Base-by-base conservation (phyloP, 352 stramenopile species). In the Blastocystis sp. region DNA sequence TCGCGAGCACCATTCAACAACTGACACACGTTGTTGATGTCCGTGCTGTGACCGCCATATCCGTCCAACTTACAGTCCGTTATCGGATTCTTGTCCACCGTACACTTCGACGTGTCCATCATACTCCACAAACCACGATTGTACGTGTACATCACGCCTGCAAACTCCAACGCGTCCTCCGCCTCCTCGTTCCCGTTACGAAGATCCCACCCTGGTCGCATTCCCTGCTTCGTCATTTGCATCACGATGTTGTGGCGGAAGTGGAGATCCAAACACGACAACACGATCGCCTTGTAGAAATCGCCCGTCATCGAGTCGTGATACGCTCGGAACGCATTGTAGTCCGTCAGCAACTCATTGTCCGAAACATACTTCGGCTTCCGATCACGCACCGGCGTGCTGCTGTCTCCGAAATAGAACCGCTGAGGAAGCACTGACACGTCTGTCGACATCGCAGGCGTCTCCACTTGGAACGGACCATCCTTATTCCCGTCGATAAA, bases 381-480 rank as follows among this genome's bases (percentile, higher is more conserved):
- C 4, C 69, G 3, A 6, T 81, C 21, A 3, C 27, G 34, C 3
- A 9, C 54, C 21, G 69, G 69, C 21, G 34, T 32, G n/a, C 27
- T 59, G 34, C 0, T 3, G 42, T 81, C 54, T 54, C 69, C 69
- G 18, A 67, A 67, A 27, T 67, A 81, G 69, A 81, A 81, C 18
- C 69, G 69, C 27, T 81, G 69, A 16, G 69, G 69, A 54, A 81
- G 49, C 16, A 81, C 69, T 24, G 69, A 81, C 7, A 81, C 69
- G 29, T 81, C 69, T 4, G 69, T 81, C 16, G 69, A 7, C 69
- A 81, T 81, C 2, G 69, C 32, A 34, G 69, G 69, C 34, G 69
- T 81, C 29, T 81, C 69, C n/a, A 81, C 69, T 18, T 81, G 69
- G 69, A 81, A 81, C 18, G 69, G 69, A 38, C 69, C 69, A 57